Evolutionary conservation across 768 basidiomycete species (phyloP).

Genomic region (Termitomyces eurrhizus): DNA sequence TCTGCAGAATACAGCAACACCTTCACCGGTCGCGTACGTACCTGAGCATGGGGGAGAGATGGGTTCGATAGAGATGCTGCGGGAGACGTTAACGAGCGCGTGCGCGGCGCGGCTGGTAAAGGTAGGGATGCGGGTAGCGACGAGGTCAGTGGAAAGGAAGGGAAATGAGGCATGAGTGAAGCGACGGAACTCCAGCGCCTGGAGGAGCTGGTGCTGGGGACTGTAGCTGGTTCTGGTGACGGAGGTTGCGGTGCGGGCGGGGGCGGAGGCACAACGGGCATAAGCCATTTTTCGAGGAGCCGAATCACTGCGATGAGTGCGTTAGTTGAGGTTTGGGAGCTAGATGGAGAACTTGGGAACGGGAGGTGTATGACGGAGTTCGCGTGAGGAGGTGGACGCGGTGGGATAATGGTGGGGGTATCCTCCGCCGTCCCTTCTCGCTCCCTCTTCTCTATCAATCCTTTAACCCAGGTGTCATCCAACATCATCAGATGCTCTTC

Average conservation of each 20-base stretch:
- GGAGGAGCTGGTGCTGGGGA: background rate
- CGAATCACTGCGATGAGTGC: constrained; percentile 59
- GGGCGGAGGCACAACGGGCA: constrained; percentile 33
- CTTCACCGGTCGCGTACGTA: constrained; percentile 61
- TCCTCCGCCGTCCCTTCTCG: constrained; percentile 18
- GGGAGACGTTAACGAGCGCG: constrained; percentile 32
- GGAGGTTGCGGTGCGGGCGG: constrained; percentile 10
- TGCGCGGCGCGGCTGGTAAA: constrained; percentile 19
- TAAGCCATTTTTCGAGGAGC: constrained; percentile 65
- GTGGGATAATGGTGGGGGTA: constrained; percentile 27
- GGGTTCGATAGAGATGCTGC: constrained; percentile 15
- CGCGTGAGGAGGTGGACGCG: constrained; percentile 68
- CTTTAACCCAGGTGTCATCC: constrained; percentile 63
- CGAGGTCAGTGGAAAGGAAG: constrained; percentile 24
- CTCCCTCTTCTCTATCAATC: constrained; percentile 24
- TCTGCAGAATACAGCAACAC: constrained; percentile 80
- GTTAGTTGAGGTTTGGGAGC: constrained; percentile 48
- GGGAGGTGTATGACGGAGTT: constrained; percentile 70
- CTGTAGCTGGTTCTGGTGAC: background rate
- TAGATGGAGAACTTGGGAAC: constrained; percentile 66
- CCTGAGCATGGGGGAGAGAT: constrained; percentile 15
- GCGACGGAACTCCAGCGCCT: constrained; percentile 43
- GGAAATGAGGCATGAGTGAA: constrained; percentile 36
- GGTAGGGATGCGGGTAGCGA: constrained; percentile 16
- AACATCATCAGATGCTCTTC: constrained; percentile 70